Conservation (phyloP, 257 asterid genomes). For the Dorcoceras hygrometricum region DNA sequence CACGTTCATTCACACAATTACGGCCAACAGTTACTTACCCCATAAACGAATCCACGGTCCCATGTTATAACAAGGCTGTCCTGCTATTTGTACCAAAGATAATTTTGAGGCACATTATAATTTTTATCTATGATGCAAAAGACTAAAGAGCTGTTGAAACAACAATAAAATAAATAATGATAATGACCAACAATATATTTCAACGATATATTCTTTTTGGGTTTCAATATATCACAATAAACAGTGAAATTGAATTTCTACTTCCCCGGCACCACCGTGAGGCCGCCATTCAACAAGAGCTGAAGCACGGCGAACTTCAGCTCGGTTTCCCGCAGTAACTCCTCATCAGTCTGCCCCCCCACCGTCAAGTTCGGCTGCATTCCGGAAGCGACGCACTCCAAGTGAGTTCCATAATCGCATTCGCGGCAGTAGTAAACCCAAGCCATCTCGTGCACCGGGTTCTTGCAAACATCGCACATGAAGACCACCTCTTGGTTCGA, state of each 20-base stretch:
- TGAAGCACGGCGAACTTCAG: constrained; percentile 36
- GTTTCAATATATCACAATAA: too few species aligned
- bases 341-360: constrained; percentile 26
- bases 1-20: too few species aligned
- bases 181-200: too few species aligned
- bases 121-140: too few species aligned
- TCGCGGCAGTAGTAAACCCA: constrained; percentile 63
- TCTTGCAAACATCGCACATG: constrained; percentile 54
- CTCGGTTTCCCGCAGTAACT: constrained; percentile 31
- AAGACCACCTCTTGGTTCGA: constrained; percentile 32
- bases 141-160: too few species aligned
- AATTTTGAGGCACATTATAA: too few species aligned
- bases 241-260: not conserved
- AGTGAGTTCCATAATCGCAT: constrained; percentile 67
- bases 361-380: constrained; percentile 9
- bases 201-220: too few species aligned
- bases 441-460: constrained; percentile 53
- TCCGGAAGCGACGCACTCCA: constrained; percentile 54
- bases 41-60: too few species aligned
- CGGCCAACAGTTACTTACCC: too few species aligned
- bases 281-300: constrained; percentile 20
- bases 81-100: too few species aligned
- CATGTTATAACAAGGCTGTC: too few species aligned
- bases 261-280: not conserved
- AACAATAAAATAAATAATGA: too few species aligned